These are phyloP conservation scores for Acacia concinna DNA, from an alignment of 331 rosid species.

Conservation along the genomic window DNA sequence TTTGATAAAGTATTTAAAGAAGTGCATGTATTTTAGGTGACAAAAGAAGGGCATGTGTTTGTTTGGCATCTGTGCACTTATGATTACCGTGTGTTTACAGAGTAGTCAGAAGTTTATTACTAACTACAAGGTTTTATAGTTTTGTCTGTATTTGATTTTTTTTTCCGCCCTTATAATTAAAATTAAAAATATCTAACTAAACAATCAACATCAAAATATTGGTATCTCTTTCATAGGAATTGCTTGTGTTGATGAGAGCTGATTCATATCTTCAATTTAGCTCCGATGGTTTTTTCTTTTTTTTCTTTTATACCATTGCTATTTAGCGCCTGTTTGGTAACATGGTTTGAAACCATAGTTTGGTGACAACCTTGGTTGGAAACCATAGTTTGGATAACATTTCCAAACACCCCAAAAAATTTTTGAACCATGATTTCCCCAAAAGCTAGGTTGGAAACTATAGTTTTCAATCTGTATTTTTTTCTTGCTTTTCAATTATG, in stretches of 20 bases:
- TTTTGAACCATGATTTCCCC: too few species aligned
- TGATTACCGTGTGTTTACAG: neutral
- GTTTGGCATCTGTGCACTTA: neutral
- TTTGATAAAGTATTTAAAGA: neutral
- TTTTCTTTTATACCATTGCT: too few species aligned
- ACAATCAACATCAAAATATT: neutral
- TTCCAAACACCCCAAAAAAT: too few species aligned
- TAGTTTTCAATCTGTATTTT: too few species aligned
- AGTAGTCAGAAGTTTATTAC: neutral
- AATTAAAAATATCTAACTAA: neutral
- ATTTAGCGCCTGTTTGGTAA: too few species aligned
- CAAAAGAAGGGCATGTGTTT: neutral
- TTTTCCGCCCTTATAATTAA: neutral
- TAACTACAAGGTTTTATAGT: neutral
- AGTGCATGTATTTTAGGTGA: too few species aligned
- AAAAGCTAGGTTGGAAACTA: too few species aligned
- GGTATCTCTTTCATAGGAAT: constrained; percentile 1
- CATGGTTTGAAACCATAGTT: too few species aligned
- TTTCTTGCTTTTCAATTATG: too few species aligned
- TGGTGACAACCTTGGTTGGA: too few species aligned
- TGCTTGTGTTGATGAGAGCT: constrained; percentile 9
- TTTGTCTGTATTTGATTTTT: neutral
- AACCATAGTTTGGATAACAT: too few species aligned
- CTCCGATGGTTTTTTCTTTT: too few species aligned
- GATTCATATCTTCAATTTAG: neutral